These are phyloP conservation scores for Saccharomyces paradoxus DNA, from an alignment of 805 yeast species.

Conservation along the genomic window DNA sequence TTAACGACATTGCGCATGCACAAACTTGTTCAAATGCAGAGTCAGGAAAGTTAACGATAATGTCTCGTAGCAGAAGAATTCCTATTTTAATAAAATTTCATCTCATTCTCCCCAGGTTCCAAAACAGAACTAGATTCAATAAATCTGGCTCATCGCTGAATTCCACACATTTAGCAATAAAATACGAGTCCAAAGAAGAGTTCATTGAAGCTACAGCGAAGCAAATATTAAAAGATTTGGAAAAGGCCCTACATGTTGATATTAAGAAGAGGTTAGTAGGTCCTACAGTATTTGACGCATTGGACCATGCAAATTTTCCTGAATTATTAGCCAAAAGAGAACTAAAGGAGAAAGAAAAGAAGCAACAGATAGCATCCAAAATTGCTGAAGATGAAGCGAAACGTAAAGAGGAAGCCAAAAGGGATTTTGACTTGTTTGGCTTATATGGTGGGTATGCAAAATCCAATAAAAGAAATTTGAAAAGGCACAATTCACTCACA, in stretches of 20 bases:
- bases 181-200: slow-evolving; percentile 22
- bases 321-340: slow-evolving; percentile 34
- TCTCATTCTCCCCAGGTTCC: slow-evolving; percentile 11
- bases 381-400: slow-evolving; percentile 18
- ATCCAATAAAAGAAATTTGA: slow-evolving; percentile 2
- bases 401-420: slow-evolving; percentile 24
- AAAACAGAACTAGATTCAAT: slow-evolving; percentile 3
- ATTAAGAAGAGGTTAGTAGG: slow-evolving; percentile 66
- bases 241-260: slow-evolving; percentile 56
- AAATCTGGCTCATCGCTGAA: not conserved
- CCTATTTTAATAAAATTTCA: slow-evolving; percentile 21
- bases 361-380: slow-evolving; percentile 5
- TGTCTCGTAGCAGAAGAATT: slow-evolving; percentile 16
- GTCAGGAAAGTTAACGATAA: slow-evolving; percentile 18
- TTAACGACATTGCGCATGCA: slow-evolving; percentile 36
- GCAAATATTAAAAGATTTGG: slow-evolving; percentile 54
- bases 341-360: slow-evolving; percentile 19
- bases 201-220: slow-evolving; percentile 52
- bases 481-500: slow-evolving; percentile 12
- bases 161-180: slow-evolving; percentile 3
- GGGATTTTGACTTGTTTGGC: slow-evolving; percentile 32
- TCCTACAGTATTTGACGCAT: slow-evolving; percentile 52
- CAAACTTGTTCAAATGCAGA: slow-evolving; percentile 18
- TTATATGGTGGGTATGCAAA: slow-evolving; percentile 23
- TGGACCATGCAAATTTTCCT: slow-evolving; percentile 54